Evolutionary conservation across 306 rosid genomes (phyloP).

Genomic region (Spatholobus suberectus): DNA sequence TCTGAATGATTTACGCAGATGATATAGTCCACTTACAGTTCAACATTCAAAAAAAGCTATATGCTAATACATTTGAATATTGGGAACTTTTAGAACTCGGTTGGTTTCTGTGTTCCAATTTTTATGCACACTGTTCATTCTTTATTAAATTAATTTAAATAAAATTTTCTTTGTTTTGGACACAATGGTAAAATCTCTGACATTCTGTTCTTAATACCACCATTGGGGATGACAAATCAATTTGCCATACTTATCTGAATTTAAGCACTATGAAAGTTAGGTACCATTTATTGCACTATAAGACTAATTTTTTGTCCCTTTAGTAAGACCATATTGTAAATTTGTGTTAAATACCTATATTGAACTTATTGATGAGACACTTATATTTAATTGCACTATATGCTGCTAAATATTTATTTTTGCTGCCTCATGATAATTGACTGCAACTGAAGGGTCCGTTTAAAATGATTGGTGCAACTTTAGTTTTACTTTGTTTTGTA

Average conservation of each 20-base stretch:
- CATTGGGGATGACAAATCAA: neutral
- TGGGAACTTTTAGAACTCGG: neutral
- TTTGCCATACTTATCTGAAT: neutral
- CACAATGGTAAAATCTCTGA: neutral
- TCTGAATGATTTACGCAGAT: constrained; percentile 6
- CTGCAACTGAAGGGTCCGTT: neutral
- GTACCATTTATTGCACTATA: neutral
- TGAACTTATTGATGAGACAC: neutral
- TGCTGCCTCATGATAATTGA: neutral
- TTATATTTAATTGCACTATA: neutral
- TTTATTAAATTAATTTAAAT: constrained; percentile 5
- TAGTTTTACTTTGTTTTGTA: constrained; percentile 18
- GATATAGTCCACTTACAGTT: neutral
- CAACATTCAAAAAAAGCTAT: neutral
- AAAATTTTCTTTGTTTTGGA: neutral
- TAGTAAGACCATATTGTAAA: neutral
- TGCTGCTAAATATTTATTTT: constrained; percentile 9
- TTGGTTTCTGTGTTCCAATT: neutral
- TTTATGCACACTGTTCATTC: neutral
- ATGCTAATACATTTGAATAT: neutral
- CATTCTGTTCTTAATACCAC: neutral
- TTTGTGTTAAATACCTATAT: constrained; percentile 1
- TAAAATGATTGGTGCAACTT: neutral
- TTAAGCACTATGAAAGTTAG: neutral
- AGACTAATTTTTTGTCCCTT: neutral